Evolutionary conservation across 305 asterid genomes (phyloP), one percentile per base, ranked within the genome.

Genomic region (Fraxinus latifolia): DNA sequence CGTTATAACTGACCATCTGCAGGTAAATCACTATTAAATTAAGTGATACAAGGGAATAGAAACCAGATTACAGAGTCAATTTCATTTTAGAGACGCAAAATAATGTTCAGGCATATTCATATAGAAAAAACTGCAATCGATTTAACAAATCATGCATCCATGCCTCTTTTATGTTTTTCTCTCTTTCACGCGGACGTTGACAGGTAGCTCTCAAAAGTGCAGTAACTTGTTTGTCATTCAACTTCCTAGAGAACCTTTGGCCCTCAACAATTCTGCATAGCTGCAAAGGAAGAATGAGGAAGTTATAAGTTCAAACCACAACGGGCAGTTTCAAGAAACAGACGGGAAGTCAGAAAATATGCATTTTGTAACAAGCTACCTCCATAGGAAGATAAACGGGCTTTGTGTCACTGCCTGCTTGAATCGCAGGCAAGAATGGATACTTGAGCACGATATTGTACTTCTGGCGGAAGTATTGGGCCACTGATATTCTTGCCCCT

Each of bases 331-430:
- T 70, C 39, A n/a, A 19, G 3, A 47, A 71, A 39, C 17, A 65
- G 76, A 70, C 15, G 12, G 17, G 42, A 14, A 14, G 70, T 74
- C 12, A 32, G 70, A 81, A 71, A 79, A 80, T 31, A 31, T 29
- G 76, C 76, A 70, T 29, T 15, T 70, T 19, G 1, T 70, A 31
- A 29, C 39, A 70, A 12, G 76, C 25, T 15, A 70, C 99, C 98
- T 95, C 99, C 96, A 95, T 93, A 0, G 99, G 99, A 74, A 94
- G 82, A 88, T 87, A 91, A 0, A 81, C 82, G 0, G 98, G 95
- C 67, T 82, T 94, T n/a, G 94, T 9, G 72, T 79, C 93, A 79
- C 77, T 91, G 5, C 99, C 99, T 12, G 89, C 83, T 82, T 88
- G 92, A 81, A 95, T n/a, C 3, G 96, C 95, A 27, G 97, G 98